These are phyloP conservation scores for Lantana camara DNA, from an alignment of 257 asterid species.

Conservation along the genomic window DNA sequence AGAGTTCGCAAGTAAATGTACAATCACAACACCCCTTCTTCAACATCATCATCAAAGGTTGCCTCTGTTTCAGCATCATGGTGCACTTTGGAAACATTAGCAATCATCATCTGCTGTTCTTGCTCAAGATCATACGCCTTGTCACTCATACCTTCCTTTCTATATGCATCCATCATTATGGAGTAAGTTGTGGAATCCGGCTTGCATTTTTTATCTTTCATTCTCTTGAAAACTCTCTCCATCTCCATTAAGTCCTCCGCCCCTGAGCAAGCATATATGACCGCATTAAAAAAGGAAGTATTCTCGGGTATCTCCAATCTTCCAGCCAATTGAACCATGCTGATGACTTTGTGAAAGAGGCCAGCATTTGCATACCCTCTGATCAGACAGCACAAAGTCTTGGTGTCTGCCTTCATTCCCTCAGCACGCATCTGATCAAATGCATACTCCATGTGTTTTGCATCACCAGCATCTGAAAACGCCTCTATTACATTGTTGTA, in stretches of 20 bases:
- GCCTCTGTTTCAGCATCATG: constrained; percentile 31
- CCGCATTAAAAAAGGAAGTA: constrained; percentile 79
- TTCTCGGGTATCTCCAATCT: constrained; percentile 83
- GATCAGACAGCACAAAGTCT: constrained; percentile 82
- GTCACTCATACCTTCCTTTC: constrained; percentile 85
- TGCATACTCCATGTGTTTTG: constrained; percentile 76
- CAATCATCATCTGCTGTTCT: constrained; percentile 39
- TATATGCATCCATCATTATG: constrained; percentile 75
- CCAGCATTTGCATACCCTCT: constrained; percentile 90
- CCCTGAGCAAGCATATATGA: constrained; percentile 77
- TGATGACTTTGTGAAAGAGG: constrained; percentile 79
- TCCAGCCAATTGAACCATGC: constrained; percentile 73
- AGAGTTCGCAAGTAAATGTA: constrained; percentile 1
- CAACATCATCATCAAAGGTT: constrained; percentile 18
- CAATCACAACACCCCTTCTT: not conserved
- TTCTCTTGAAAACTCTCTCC: constrained; percentile 85
- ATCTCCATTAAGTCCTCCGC: constrained; percentile 90
- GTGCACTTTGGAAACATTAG: constrained; percentile 26
- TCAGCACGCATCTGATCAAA: constrained; percentile 87
- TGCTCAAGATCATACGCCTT: constrained; percentile 77
- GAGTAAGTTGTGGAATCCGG: constrained; percentile 76
- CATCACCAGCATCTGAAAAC: constrained; percentile 82
- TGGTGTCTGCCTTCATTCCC: constrained; percentile 79
- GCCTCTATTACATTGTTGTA: constrained; percentile 93
- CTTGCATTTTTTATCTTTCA: constrained; percentile 69